Conservation (phyloP, 1,284 basidiomycete species). For the Rhodofomes roseus region DNA sequence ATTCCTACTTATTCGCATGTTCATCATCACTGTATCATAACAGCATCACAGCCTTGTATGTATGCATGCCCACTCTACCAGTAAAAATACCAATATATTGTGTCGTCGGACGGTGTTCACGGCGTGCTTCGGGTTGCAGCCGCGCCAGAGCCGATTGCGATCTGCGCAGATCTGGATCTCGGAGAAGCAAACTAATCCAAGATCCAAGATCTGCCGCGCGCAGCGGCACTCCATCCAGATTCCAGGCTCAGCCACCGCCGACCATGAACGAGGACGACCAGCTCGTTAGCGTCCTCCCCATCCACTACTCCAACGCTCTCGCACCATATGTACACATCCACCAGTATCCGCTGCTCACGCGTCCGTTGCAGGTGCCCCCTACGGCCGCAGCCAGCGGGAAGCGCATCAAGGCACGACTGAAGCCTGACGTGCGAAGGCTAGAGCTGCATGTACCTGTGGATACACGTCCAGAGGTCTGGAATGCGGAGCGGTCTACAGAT, state of each 20-base stretch:
- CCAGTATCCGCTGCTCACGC: conserved; percentile 71
- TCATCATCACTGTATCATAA: not conserved
- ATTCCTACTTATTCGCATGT: not conserved
- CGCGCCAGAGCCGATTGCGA: not conserved
- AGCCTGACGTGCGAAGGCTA: conserved; percentile 54
- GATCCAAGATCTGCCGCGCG: not conserved
- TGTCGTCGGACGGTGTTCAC: not conserved
- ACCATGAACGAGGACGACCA: conserved; percentile 52
- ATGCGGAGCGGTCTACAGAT: conserved; percentile 58
- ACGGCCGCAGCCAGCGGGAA: conserved; percentile 70
- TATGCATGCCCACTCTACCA: not conserved
- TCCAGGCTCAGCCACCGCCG: not conserved
- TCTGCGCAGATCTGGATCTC: not conserved
- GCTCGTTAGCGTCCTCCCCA: conserved; percentile 61
- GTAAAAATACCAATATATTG: not conserved
- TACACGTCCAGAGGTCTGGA: conserved; percentile 75
- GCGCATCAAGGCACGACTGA: conserved; percentile 67
- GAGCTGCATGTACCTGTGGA: conserved; percentile 79
- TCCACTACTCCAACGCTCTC: conserved; percentile 63
- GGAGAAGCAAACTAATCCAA: conserved; percentile 2
- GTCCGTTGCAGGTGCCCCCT: conserved; percentile 71
- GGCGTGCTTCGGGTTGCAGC: too few species aligned
- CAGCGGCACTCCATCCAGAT: not conserved
- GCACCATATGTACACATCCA: conserved; percentile 66
- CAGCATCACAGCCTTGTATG: not conserved